phyloP scores from a whole-genome alignment of 768 basidiomycete species.

The Pilatotrama ljubarskyi region DNA sequence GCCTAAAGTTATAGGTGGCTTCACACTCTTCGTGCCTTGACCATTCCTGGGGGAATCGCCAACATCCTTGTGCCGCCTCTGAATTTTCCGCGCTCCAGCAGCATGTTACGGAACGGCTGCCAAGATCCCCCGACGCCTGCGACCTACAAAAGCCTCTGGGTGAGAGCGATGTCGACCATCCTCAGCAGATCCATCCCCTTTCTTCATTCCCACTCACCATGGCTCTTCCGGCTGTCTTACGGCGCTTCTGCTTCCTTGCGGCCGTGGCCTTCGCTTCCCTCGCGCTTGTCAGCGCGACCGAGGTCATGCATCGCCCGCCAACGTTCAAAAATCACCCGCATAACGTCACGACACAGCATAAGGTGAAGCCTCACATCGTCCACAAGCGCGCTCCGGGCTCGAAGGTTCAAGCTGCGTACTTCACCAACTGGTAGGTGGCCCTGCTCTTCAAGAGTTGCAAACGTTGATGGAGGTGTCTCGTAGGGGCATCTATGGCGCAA shows the following conservation, averaged over 20 bases:
- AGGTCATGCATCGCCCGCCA: slow-evolving; percentile 54
- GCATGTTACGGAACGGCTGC: neutral
- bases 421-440: slow-evolving; percentile 49
- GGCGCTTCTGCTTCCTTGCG: slow-evolving; percentile 18
- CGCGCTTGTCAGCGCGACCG: slow-evolving; percentile 36
- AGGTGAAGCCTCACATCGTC: slow-evolving; percentile 41
- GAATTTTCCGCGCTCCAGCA: neutral
- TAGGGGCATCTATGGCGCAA: slow-evolving; percentile 35
- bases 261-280: slow-evolving; percentile 20
- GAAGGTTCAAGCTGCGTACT: slow-evolving; percentile 44
- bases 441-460: too few species aligned
- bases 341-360: slow-evolving; percentile 31
- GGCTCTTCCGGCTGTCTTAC: slow-evolving; percentile 17
- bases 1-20: neutral
- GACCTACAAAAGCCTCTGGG: slow-evolving; percentile 11
- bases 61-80: neutral
- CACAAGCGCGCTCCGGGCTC: slow-evolving; percentile 35
- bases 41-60: neutral
- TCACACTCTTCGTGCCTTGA: neutral
- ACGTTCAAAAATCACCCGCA: slow-evolving; percentile 45
- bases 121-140: neutral
- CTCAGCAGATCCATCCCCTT: neutral
- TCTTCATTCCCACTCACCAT: slow-evolving; percentile 5
- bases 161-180: neutral
- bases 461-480: neutral